Conservation (phyloP, 371 early-diverging fungal genomes). For the Gilbertella persicaria region DNA sequence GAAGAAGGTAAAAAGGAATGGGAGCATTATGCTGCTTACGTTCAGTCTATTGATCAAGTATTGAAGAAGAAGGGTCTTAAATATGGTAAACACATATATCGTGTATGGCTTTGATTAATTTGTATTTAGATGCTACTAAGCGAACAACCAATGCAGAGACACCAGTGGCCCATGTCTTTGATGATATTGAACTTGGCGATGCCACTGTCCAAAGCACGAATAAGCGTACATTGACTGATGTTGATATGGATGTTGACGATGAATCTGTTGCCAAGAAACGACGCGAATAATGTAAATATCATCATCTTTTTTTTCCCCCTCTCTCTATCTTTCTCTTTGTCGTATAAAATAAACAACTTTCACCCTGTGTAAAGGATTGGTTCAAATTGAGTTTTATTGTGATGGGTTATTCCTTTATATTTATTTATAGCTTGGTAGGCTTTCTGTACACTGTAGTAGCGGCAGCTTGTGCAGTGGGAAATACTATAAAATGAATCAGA, state of each 20-base stretch:
- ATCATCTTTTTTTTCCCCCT: not conserved
- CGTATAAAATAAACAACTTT: not conserved
- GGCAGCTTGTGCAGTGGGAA: conserved; percentile 73
- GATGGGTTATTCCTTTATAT: too few species aligned
- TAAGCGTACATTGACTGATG: conserved; percentile 14
- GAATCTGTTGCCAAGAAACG: conserved; percentile 16
- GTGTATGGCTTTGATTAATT: not conserved
- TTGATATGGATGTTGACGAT: conserved; percentile 27
- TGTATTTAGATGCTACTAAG: conserved; percentile 15
- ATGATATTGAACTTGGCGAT: conserved; percentile 13
- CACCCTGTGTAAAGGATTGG: too few species aligned
- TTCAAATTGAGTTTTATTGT: too few species aligned
- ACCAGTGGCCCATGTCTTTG: conserved; percentile 27
- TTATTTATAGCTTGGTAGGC: not conserved
- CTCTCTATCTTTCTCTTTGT: not conserved
- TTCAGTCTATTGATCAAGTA: conserved; percentile 33
- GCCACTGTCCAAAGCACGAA: not conserved
- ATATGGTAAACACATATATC: conserved; percentile 28
- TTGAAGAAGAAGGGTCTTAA: conserved; percentile 49
- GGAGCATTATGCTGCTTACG: conserved; percentile 46
- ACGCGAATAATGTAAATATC: conserved; percentile 13
- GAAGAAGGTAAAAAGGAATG: conserved; percentile 35
- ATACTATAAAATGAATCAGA: conserved; percentile 31
- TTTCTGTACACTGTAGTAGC: conserved; percentile 34
- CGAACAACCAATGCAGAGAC: conserved; percentile 28